Percentiles rank a stretch among this genome's conserved stretches.
These are phyloP conservation scores for Aspergillus ochraceoroseus DNA, from an alignment of 2,329 filamentous ascomycete genomes.

Conservation along the genomic window DNA sequence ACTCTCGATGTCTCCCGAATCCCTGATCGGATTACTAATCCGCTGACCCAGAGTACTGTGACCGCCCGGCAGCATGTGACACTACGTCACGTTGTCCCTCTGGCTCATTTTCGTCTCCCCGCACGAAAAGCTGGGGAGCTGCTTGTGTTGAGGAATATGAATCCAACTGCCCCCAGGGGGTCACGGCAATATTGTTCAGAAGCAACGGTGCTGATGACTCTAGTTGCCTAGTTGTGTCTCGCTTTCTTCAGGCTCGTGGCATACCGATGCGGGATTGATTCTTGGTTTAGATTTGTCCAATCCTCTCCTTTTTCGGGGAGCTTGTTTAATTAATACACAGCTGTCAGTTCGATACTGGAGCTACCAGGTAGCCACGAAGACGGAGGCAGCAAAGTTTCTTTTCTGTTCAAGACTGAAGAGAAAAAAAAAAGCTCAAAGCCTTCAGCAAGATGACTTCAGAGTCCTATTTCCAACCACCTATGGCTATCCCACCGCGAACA, in stretches of 20 bases:
- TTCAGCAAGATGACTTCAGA: slow-evolving; percentile 8
- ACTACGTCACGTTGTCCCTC: slow-evolving; percentile 16
- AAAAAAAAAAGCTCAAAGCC: not conserved
- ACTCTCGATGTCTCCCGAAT: too few relatives aligned
- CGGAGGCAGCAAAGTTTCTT: not conserved
- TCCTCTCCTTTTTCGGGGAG: not conserved
- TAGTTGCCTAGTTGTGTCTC: not conserved
- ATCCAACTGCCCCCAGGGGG: not conserved
- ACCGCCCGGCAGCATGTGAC: slow-evolving; percentile 12
- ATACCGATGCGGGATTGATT: too few relatives aligned
- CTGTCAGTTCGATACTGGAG: not conserved
- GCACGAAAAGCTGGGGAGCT: slow-evolving; percentile 9
- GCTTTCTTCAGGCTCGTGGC: not conserved
- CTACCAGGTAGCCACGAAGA: not conserved
- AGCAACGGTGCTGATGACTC: not conserved
- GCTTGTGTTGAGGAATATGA: slow-evolving; percentile 2
- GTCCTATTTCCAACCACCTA: slow-evolving; percentile 7
- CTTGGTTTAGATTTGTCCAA: too few relatives aligned
- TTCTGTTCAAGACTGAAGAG: not conserved
- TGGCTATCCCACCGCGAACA: slow-evolving; percentile 5
- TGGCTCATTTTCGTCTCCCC: slow-evolving; percentile 12
- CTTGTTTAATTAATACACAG: not conserved
- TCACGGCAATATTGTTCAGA: not conserved
- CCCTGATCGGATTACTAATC: too few relatives aligned
- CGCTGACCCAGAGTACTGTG: too few relatives aligned